Conservation (phyloP, 1,139 yeast genomes). For the Spathaspora sp. region DNA sequence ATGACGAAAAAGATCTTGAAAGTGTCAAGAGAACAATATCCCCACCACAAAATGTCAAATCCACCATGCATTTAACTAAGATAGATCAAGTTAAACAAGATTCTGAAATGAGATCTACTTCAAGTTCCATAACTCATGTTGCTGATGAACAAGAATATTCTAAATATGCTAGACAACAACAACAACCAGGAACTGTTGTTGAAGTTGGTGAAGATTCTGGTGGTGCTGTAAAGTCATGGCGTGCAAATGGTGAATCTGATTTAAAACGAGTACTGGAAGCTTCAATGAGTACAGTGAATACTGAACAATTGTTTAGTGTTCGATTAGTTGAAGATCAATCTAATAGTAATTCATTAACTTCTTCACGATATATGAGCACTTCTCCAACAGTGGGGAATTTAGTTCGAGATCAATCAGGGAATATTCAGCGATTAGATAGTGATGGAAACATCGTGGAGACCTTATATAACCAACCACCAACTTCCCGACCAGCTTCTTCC, state of each 20-base stretch:
- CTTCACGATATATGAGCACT: slow-evolving; percentile 31
- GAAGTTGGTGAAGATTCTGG: slow-evolving; percentile 37
- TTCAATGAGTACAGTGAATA: slow-evolving; percentile 82
- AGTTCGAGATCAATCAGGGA: slow-evolving; percentile 21
- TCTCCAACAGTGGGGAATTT: neutral
- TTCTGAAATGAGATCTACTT: slow-evolving; percentile 22
- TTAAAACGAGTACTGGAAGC: slow-evolving; percentile 50
- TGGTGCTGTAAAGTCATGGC: slow-evolving; percentile 70
- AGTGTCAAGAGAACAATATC: slow-evolving; percentile 20
- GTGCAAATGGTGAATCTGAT: slow-evolving; percentile 47
- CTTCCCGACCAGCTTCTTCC: neutral
- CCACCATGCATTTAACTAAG: slow-evolving; percentile 43
- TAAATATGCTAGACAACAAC: neutral
- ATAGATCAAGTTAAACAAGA: slow-evolving; percentile 39
- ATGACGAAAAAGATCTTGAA: slow-evolving; percentile 30
- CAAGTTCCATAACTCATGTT: slow-evolving; percentile 41
- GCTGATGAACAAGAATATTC: slow-evolving; percentile 23
- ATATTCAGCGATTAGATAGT: slow-evolving; percentile 53
- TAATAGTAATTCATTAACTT: slow-evolving; percentile 35
- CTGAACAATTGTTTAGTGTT: slow-evolving; percentile 80
- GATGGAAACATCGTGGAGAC: slow-evolving; percentile 50
- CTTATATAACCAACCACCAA: neutral
- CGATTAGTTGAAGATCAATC: slow-evolving; percentile 65
- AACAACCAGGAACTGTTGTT: neutral
- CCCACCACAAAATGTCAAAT: slow-evolving; percentile 19